Evolutionary conservation across 768 basidiomycete species (phyloP).

Genomic region (Kwoniella shandongensis): DNA sequence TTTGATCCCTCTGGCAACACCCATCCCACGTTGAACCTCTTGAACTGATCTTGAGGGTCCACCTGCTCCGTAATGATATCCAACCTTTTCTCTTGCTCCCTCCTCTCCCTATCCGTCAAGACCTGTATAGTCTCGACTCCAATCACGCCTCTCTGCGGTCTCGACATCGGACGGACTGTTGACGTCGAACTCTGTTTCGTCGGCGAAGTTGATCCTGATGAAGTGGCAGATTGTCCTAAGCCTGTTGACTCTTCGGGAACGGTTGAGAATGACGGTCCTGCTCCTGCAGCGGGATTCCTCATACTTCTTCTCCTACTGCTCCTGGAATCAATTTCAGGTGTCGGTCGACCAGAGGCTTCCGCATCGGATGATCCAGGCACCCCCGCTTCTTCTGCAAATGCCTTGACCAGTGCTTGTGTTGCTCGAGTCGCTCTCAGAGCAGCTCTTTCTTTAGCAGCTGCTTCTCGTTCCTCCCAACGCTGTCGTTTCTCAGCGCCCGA

Average conservation of each 20-base stretch:
- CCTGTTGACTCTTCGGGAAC: not conserved
- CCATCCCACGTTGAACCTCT: constrained; percentile 82
- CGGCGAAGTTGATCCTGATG: constrained; percentile 6
- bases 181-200: not conserved
- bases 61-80: constrained; percentile 67
- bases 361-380: constrained; percentile 13
- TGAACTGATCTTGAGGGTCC: constrained; percentile 71
- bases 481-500: constrained; percentile 20
- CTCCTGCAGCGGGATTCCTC: constrained; percentile 3
- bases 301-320: constrained; percentile 17
- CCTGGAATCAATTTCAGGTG: constrained; percentile 6
- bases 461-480: constrained; percentile 30
- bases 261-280: constrained; percentile 5
- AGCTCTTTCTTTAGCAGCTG: constrained; percentile 23
- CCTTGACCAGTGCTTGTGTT: constrained; percentile 20
- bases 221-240: too few relatives aligned
- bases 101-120: constrained; percentile 42
- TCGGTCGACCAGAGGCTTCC: not conserved
- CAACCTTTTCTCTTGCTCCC: constrained; percentile 34
- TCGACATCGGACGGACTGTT: constrained; percentile 8
- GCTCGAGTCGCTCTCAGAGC: constrained; percentile 31
- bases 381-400: constrained; percentile 40
- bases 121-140: constrained; percentile 36
- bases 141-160: constrained; percentile 39
- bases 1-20: constrained; percentile 74